These are phyloP conservation scores for Nemania diffusa DNA, from an alignment of 2,329 filamentous ascomycete species.

Conservation along the genomic window DNA sequence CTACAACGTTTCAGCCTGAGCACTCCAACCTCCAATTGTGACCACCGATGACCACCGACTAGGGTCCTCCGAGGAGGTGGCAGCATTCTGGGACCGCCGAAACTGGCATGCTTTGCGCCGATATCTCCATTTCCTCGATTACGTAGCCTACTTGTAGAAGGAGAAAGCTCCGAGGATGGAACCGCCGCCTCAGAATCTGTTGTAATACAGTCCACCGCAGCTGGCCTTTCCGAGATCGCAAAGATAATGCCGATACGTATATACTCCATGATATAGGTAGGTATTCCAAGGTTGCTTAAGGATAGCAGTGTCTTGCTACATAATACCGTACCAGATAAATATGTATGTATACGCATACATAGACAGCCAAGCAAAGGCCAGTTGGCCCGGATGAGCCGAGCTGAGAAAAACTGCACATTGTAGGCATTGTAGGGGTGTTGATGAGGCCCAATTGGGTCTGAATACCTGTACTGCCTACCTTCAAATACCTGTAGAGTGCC, in stretches of 20 bases:
- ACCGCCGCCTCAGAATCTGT: no score
- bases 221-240: constrained; percentile 2
- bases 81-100: constrained; percentile 9
- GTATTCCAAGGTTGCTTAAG: background rate
- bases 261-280: background rate
- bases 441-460: constrained; percentile 23
- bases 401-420: background rate
- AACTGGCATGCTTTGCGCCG: background rate
- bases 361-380: constrained; percentile 13
- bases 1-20: constrained; percentile 31
- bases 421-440: background rate
- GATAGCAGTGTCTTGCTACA: no score
- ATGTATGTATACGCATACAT: background rate
- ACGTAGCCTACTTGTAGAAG: background rate
- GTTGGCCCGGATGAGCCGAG: constrained; percentile 4
- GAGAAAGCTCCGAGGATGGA: no score
- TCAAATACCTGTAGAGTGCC: no score
- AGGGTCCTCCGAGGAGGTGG: constrained; percentile 8
- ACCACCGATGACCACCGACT: constrained; percentile 8
- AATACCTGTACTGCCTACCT: no score
- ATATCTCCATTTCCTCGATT: background rate
- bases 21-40: constrained; percentile 9
- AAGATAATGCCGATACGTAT: no score
- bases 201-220: no score
- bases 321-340: no score